Evolutionary conservation across 352 stramenopile genomes (phyloP), one percentile per base, ranked within the genome.

Genomic region (Phytopythium helicoides): DNA sequence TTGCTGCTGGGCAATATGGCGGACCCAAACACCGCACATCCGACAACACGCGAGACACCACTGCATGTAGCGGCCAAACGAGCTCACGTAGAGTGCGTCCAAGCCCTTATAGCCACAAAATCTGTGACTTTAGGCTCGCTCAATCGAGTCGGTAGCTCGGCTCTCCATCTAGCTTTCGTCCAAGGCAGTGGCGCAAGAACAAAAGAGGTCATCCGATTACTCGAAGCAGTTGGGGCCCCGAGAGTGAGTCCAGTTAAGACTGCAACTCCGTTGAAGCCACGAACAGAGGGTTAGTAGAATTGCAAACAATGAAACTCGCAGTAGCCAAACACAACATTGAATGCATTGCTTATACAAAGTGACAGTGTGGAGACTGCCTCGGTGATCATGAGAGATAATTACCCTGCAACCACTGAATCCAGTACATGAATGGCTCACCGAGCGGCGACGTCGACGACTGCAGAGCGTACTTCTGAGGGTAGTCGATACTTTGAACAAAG

Each of bases 1-100:
- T 28, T 62, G 8, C 52, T 69, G 1, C 33, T 69, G 3, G 55
- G 40, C 18, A 31, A 28, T 3, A 19, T 28, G 21, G 25, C 57
- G 0, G 50, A 69, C 34, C 28, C 28, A 33, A 33, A 33, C 28
- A 47, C 56, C 1, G 10, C 36, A 18, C 49, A 61, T 26, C 12
- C n/a, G 0, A 3, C n/a, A 0, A 49, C 46, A 23, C 19, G 44
- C 9, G 61, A 69, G 25, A 62, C 56, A 14, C 45, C 61, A 7
- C 61, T 69, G 22, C 61, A 69, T 34, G 61, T 69, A 26, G 61
- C 61, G 0, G 44, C 51, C 26, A 69, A 65, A 42, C 42, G 21
- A 26, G 56, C 56, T 34, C 44, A 54, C 47, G 12, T 46, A 12
- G 34, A 54, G 11, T 52, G 56, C 15, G 52, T 65, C 8, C 26